Percentiles rank a stretch among this genome's conserved stretches.
Evolutionary conservation across 2,329 filamentous ascomycete species (phyloP).

Genomic region (Stagonosporopsis chrysanthemi): DNA sequence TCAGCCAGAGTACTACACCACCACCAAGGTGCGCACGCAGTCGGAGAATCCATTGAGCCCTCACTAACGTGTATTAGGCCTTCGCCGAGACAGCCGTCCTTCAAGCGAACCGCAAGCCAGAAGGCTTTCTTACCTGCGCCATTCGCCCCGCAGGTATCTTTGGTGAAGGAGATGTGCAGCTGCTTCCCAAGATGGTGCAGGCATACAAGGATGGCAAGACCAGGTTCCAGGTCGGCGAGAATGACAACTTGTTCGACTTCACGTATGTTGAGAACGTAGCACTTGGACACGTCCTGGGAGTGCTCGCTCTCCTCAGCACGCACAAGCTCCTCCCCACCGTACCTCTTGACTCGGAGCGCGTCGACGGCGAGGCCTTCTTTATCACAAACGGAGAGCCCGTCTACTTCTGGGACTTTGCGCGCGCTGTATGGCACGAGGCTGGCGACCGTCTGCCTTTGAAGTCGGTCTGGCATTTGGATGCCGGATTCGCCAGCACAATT

Average conservation of each 20-base stretch:
- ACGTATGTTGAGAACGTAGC: constrained; percentile 62
- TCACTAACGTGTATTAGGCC: constrained; percentile 38
- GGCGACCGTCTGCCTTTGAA: constrained; percentile 49
- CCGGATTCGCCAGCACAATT: constrained; percentile 52
- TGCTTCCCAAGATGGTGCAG: constrained; percentile 55
- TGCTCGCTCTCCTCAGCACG: constrained; percentile 58
- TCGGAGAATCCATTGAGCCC: not conserved
- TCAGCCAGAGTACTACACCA: constrained; percentile 61
- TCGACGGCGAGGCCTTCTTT: constrained; percentile 61
- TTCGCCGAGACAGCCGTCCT: constrained; percentile 58
- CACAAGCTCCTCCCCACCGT: constrained; percentile 46
- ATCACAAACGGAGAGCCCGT: constrained; percentile 60
- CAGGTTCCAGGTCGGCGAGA: constrained; percentile 60
- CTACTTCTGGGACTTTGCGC: constrained; percentile 61
- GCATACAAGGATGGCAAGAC: constrained; percentile 57
- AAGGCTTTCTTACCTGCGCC: constrained; percentile 58
- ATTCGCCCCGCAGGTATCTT: constrained; percentile 61
- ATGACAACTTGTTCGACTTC: constrained; percentile 63
- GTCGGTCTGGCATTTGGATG: constrained; percentile 54
- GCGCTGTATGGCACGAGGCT: constrained; percentile 55
- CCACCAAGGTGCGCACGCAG: constrained; percentile 53
- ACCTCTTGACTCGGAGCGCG: constrained; percentile 55
- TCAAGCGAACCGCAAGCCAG: constrained; percentile 55
- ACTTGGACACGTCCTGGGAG: constrained; percentile 60
- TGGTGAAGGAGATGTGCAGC: constrained; percentile 58